These are phyloP conservation scores for Rhizopogon salebrosus DNA, from an alignment of 768 basidiomycete genomes.

Conservation along the genomic window DNA sequence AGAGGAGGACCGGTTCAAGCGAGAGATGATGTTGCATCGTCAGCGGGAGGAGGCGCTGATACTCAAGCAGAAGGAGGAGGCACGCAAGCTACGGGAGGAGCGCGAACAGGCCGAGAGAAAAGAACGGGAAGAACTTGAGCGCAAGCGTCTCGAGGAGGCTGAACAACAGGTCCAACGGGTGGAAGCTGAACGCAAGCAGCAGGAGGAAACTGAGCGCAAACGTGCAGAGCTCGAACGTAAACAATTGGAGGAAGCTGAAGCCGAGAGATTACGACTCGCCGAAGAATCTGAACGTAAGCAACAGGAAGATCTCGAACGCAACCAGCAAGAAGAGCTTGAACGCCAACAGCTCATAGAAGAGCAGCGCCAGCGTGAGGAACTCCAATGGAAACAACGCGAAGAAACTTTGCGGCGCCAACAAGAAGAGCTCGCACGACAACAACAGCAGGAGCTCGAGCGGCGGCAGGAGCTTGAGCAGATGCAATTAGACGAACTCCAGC, in stretches of 20 bases:
- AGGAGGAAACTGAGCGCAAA: constrained; percentile 14
- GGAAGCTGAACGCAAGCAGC: constrained; percentile 5
- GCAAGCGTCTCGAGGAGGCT: neutral
- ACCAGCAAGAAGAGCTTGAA: neutral
- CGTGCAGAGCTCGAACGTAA: constrained; percentile 15
- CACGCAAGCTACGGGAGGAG: constrained; percentile 1
- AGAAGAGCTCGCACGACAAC: neutral
- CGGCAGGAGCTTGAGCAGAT: neutral
- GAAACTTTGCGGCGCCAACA: neutral
- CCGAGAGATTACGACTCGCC: constrained; percentile 2
- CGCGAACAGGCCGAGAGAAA: constrained; percentile 2
- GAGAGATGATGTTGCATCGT: constrained; percentile 23
- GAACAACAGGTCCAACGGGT: neutral
- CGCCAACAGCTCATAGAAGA: neutral
- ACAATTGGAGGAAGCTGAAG: constrained; percentile 6
- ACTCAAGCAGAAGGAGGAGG: constrained; percentile 5
- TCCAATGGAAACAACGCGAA: neutral
- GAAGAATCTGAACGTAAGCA: neutral
- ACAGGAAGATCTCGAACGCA: neutral
- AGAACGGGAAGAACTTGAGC: constrained; percentile 7
- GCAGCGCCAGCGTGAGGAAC: neutral
- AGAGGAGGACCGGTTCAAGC: constrained; percentile 42
- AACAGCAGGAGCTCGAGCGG: neutral
- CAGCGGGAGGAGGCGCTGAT: constrained; percentile 7
- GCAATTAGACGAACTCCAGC: neutral